phyloP scores from a whole-genome alignment of 352 stramenopile genomes.

The Pythium dissotocum region DNA sequence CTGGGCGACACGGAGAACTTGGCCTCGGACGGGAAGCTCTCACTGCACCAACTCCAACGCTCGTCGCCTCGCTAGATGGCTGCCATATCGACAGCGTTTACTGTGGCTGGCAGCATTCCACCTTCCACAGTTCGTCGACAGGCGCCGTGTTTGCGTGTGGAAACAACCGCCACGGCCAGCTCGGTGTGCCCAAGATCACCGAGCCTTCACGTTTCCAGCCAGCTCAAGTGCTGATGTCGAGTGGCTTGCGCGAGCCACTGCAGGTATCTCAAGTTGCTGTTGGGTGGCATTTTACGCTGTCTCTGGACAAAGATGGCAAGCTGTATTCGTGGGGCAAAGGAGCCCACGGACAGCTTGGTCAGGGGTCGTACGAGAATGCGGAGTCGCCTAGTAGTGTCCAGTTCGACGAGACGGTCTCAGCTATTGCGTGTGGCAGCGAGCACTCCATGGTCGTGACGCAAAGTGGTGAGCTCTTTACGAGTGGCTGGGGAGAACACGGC shows the following conservation, averaged over 20 bases:
- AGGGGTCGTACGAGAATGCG: constrained; percentile 22
- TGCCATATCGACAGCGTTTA: constrained; percentile 36
- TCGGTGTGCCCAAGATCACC: constrained; percentile 35
- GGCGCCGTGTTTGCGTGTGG: constrained; percentile 57
- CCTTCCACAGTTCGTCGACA: constrained; percentile 41
- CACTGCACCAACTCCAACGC: constrained; percentile 30
- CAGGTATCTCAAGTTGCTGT: constrained; percentile 41
- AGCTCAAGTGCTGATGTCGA: constrained; percentile 3
- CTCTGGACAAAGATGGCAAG: constrained; percentile 31
- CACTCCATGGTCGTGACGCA: constrained; percentile 61
- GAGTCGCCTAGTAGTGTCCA: constrained; percentile 13
- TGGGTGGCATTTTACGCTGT: constrained; percentile 83
- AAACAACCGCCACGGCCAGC: constrained; percentile 78
- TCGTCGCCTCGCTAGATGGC: constrained; percentile 28
- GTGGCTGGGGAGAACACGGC: constrained; percentile 82
- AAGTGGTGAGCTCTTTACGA: constrained; percentile 64
- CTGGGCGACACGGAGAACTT: constrained; percentile 71
- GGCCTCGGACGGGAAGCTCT: constrained; percentile 43
- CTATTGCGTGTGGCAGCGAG: constrained; percentile 77
- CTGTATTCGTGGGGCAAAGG: constrained; percentile 78
- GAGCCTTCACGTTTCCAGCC: constrained; percentile 9
- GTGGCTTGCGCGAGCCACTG: constrained; percentile 20
- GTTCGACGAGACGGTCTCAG: constrained; percentile 33
- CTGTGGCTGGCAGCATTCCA: constrained; percentile 82
- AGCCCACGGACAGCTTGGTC: constrained; percentile 68